phyloP scores from a whole-genome alignment of 352 stramenopile genomes.

The Globisporangium carolinianum region DNA sequence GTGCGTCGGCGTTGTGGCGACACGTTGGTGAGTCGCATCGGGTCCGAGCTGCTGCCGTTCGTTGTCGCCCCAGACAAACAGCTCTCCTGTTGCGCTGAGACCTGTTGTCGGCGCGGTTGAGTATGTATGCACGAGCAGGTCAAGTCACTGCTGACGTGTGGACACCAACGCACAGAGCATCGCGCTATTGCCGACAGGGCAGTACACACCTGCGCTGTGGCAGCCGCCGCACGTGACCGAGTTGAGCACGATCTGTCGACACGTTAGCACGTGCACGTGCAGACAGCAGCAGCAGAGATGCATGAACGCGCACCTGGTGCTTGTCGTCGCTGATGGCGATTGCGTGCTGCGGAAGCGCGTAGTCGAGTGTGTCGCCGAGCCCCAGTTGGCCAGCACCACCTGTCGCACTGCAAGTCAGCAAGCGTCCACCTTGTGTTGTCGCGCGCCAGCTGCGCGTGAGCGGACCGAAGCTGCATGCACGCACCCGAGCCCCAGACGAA shows the following conservation, averaged over 20 bases:
- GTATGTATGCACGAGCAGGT: neutral
- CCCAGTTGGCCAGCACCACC: constrained; percentile 63
- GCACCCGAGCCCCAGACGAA: constrained; percentile 19
- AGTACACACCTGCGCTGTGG: constrained; percentile 50
- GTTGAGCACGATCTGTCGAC: constrained; percentile 16
- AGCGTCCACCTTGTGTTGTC: neutral
- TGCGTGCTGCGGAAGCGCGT: constrained; percentile 38
- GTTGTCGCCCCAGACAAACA: constrained; percentile 73
- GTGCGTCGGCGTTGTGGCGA: neutral
- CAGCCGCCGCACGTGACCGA: constrained; percentile 54
- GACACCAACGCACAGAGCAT: neutral
- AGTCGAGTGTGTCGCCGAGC: constrained; percentile 42
- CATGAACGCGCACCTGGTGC: neutral
- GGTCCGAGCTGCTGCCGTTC: constrained; percentile 42
- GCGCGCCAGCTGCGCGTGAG: neutral
- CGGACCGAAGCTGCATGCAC: neutral
- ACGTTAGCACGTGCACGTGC: neutral
- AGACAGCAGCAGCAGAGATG: neutral
- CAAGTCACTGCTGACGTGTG: neutral
- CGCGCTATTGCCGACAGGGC: neutral
- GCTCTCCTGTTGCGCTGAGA: constrained; percentile 13
- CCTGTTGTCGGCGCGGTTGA: constrained; percentile 11
- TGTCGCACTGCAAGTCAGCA: constrained; percentile 8
- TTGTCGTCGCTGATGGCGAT: neutral
- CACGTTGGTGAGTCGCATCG: neutral